Evolutionary conservation across 495 filamentous ascomycete genomes (phyloP).

Genomic region (Talaromyces thailandensis): DNA sequence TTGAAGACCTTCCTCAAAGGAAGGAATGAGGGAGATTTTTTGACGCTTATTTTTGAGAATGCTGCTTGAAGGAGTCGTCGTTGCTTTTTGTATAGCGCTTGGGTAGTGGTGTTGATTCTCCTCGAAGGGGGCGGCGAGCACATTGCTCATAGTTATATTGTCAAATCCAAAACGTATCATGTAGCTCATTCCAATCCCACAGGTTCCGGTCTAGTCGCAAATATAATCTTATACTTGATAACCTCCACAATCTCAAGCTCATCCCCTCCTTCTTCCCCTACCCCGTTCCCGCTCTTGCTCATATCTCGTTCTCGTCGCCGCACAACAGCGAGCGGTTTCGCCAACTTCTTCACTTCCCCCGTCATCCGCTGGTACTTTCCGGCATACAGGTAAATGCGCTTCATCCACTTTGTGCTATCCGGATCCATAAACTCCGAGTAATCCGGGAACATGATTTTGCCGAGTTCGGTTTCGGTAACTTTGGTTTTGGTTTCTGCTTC

Average conservation of each 20-base stretch:
- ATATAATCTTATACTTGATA: slow-evolving; percentile 81
- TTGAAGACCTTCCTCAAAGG: slow-evolving; percentile 40
- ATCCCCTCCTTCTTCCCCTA: slow-evolving; percentile 24
- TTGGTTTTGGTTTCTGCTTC: slow-evolving; percentile 7
- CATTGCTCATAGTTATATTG: neutral
- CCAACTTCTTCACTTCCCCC: slow-evolving; percentile 82
- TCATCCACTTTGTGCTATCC: slow-evolving; percentile 68
- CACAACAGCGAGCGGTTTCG: slow-evolving; percentile 70
- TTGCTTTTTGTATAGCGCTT: neutral
- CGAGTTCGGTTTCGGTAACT: slow-evolving; percentile 46
- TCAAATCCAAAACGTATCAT: neutral
- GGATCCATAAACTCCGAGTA: slow-evolving; percentile 42
- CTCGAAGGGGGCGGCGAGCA: neutral
- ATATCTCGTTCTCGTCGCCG: slow-evolving; percentile 32
- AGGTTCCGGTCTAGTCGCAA: slow-evolving; percentile 80
- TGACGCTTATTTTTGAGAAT: slow-evolving; percentile 43
- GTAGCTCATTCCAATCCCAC: slow-evolving; percentile 35
- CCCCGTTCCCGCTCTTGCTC: slow-evolving; percentile 2
- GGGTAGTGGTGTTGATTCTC: neutral
- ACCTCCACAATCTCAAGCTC: slow-evolving; percentile 74
- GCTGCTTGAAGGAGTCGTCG: neutral
- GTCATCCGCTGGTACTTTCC: slow-evolving; percentile 83
- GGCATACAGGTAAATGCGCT: slow-evolving; percentile 75
- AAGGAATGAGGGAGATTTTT: slow-evolving; percentile 27
- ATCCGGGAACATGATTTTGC: slow-evolving; percentile 71